Evolutionary conservation across 352 stramenopile species (phyloP).

Genomic region (Phytophthora foliorum): DNA sequence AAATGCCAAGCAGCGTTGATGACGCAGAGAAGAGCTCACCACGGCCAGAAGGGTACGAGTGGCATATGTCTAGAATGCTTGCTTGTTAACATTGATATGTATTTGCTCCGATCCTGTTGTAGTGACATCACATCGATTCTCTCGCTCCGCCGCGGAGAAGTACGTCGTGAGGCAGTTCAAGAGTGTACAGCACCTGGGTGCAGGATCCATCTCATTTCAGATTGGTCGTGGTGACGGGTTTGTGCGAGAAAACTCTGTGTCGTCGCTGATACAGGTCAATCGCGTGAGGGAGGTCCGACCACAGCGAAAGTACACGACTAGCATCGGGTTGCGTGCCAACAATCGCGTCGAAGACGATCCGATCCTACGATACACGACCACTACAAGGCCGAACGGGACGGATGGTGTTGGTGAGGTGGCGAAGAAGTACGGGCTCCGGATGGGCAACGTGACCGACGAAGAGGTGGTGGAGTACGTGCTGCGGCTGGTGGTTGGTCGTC

Average conservation of each 20-base stretch:
- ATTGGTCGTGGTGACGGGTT: conserved; percentile 25
- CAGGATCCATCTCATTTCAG: conserved; percentile 21
- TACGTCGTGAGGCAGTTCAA: conserved; percentile 21
- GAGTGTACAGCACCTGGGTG: neutral
- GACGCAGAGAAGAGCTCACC: conserved; percentile 7
- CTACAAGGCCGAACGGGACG: conserved; percentile 47
- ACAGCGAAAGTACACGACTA: conserved; percentile 44
- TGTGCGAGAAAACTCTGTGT: conserved; percentile 22
- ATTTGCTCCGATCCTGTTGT: neutral
- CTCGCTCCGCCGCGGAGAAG: conserved; percentile 24
- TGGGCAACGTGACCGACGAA: conserved; percentile 39
- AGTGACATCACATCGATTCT: conserved; percentile 16
- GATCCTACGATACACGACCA: conserved; percentile 70
- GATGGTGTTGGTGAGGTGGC: conserved; percentile 23
- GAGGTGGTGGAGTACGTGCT: conserved; percentile 56
- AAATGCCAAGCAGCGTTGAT: conserved; percentile 28
- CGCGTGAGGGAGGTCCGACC: conserved; percentile 19
- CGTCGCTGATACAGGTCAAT: conserved; percentile 29
- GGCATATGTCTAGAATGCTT: neutral
- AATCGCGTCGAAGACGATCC: conserved; percentile 70
- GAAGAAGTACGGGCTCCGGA: conserved; percentile 29
- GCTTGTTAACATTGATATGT: conserved; percentile 15
- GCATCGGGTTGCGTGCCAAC: conserved; percentile 50
- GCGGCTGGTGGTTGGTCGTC: conserved; percentile 43
- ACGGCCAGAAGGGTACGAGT: conserved; percentile 22